Evolutionary conservation across 805 yeast species (phyloP).

Genomic region (Dipodascus geniculatus): DNA sequence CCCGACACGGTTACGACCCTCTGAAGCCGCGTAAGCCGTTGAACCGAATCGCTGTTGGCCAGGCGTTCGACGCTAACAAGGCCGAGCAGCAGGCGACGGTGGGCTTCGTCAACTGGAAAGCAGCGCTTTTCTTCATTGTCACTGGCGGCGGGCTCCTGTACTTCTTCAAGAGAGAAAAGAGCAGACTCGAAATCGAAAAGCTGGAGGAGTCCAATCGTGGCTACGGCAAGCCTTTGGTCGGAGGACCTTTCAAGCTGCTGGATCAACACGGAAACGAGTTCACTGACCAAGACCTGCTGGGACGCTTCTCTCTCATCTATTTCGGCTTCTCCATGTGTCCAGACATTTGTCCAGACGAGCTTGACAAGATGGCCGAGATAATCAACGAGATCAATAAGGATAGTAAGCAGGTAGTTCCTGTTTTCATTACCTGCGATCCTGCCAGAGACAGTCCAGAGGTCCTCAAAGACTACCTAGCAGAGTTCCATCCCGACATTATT

Average conservation of each 20-base stretch:
- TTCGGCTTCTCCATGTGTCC: conserved; percentile 98
- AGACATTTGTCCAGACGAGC: conserved; percentile 96
- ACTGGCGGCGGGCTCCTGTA: conserved; percentile 65
- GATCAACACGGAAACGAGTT: conserved; percentile 64
- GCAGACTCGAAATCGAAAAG: conserved; percentile 56
- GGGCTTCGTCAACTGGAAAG: conserved; percentile 63
- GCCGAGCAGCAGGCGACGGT: conserved; percentile 27
- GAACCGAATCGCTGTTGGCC: conserved; percentile 69
- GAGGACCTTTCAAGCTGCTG: conserved; percentile 71
- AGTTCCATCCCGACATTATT: conserved; percentile 79
- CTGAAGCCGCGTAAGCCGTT: conserved; percentile 44
- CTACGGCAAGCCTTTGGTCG: conserved; percentile 83
- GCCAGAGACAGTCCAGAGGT: conserved; percentile 87
- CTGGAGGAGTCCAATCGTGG: conserved; percentile 82
- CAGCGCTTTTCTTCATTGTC: conserved; percentile 50
- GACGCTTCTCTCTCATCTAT: conserved; percentile 75
- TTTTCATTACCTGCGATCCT: conserved; percentile 95
- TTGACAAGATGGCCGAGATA: conserved; percentile 79
- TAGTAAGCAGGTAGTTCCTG: conserved; percentile 46
- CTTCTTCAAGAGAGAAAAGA: conserved; percentile 66
- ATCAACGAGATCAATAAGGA: conserved; percentile 48
- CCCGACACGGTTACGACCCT: conserved; percentile 18
- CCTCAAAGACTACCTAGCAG: conserved; percentile 66
- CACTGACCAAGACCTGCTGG: conserved; percentile 65
- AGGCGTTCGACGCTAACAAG: conserved; percentile 18